Conservation (phyloP, 805 yeast species). For the Scheffersomyces amazonensis region DNA sequence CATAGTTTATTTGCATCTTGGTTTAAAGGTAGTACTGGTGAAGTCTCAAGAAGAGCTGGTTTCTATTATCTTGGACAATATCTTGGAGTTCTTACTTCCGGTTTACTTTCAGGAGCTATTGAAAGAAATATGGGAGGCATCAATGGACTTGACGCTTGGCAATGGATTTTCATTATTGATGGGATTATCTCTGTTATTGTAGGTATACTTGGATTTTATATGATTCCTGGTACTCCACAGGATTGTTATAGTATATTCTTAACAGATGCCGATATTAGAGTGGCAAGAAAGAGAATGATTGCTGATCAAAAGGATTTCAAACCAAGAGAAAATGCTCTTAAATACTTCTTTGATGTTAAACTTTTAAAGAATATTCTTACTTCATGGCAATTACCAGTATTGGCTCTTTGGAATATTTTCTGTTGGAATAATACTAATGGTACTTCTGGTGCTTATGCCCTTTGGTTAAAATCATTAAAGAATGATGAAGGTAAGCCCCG, state of each 20-base stretch:
- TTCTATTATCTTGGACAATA: constrained; percentile 61
- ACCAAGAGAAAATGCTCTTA: constrained; percentile 17
- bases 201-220: constrained; percentile 52
- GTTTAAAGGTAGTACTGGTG: constrained; percentile 33
- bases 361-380: constrained; percentile 53
- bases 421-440: constrained; percentile 63
- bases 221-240: constrained; percentile 66
- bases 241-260: constrained; percentile 33
- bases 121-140: constrained; percentile 45
- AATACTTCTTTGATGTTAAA: constrained; percentile 37
- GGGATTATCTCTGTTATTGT: constrained; percentile 57
- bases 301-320: constrained; percentile 18
- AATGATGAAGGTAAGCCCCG: constrained; percentile 22
- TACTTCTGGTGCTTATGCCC: constrained; percentile 37
- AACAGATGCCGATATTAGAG: constrained; percentile 32
- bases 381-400: constrained; percentile 59
- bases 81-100: constrained; percentile 60
- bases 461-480: constrained; percentile 51
- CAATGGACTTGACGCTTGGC: constrained; percentile 60
- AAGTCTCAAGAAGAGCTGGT: constrained; percentile 61
- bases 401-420: constrained; percentile 52
- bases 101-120: constrained; percentile 59
- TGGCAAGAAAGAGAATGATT: constrained; percentile 27
- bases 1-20: constrained; percentile 49
- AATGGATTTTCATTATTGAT: constrained; percentile 72